Base-by-base conservation (phyloP, 1,284 basidiomycete species). In the Schizophyllum amplum region DNA sequence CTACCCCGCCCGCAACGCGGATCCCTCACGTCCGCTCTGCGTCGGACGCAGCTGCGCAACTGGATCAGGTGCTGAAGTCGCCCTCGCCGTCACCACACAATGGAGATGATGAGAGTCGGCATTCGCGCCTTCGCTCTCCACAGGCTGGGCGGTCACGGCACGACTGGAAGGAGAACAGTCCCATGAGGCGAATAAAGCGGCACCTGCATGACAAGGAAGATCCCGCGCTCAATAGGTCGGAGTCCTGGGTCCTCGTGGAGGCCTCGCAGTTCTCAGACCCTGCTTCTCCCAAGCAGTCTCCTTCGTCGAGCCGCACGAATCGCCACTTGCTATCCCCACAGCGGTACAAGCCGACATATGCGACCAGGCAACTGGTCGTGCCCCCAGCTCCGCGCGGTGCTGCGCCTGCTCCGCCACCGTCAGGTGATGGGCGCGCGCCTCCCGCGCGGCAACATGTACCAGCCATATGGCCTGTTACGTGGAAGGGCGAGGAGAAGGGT, bases 31-130 rank as follows among this genome's bases (percentile, higher is more conserved):
- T 65, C 21, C 76, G 79, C 54, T 71, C 77, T 17, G 74, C 74
- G 13, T 81, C 82, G 0, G 82, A 84, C 65, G 74, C 74, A 17
- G 75, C 73, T 33, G 68, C 70, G 17, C 80, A 84, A 48, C 74
- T 78, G 80, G 83, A 57, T 5, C 22, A 56, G 59, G 58, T n/a
- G 54, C 5, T 33, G 27, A 33, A 5, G 5, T 13, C 27, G 13
- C 27, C 27, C 27, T 33, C 27, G 27, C 27, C 27, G 6, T 33
- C 27, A 13, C 27, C 27, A 13, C 27, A 33, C 13, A 33, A 33
- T 33, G 27, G 27, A 5, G 27, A 33, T 33, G 63, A 64, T 24
- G 61, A 66, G 13, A 61, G 64, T 51, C 67, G 66, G 55, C 71
- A 70, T 51, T 71, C 27, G 13, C 27, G 27, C 13, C 5, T 6